Evolutionary conservation across 2,329 filamentous ascomycete genomes (phyloP).

Genomic region (Blastomyces silverae): DNA sequence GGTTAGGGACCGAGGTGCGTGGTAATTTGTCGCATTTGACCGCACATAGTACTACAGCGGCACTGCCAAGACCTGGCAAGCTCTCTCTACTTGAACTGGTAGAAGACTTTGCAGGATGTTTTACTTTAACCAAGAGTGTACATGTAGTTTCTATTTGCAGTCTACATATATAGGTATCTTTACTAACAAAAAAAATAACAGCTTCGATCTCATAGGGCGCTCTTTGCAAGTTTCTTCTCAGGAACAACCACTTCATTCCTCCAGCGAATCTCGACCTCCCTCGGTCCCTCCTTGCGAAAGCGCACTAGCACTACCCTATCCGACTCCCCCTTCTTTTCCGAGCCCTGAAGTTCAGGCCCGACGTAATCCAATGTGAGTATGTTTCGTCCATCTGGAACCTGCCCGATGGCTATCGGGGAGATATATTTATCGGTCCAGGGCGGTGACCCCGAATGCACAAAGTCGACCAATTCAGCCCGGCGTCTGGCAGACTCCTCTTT

Average conservation of each 20-base stretch:
- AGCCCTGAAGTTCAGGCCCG: constrained; percentile 49
- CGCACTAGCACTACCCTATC: constrained; percentile 53
- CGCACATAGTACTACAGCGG: not conserved
- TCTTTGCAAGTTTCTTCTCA: constrained; percentile 29
- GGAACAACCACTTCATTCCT: constrained; percentile 45
- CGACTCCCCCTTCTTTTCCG: constrained; percentile 44
- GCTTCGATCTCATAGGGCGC: constrained; percentile 27
- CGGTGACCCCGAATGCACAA: constrained; percentile 42
- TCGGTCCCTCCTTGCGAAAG: constrained; percentile 52
- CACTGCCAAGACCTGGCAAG: no score
- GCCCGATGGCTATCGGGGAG: constrained; percentile 38
- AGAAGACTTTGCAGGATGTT: not conserved
- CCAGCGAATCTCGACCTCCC: constrained; percentile 49
- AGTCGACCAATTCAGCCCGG: constrained; percentile 43
- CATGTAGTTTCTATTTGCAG: constrained; percentile 1
- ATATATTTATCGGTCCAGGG: constrained; percentile 46
- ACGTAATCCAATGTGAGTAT: constrained; percentile 51
- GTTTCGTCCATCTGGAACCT: constrained; percentile 42
- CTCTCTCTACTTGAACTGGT: not conserved
- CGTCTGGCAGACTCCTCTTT: constrained; percentile 28
- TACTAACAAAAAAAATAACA: not conserved
- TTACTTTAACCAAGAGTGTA: not conserved
- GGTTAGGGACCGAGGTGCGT: not conserved
- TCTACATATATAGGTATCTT: not conserved
- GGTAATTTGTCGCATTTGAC: not conserved